These are phyloP conservation scores for Solanum sitiens DNA, from an alignment of 257 asterid genomes.

Conservation along the genomic window DNA sequence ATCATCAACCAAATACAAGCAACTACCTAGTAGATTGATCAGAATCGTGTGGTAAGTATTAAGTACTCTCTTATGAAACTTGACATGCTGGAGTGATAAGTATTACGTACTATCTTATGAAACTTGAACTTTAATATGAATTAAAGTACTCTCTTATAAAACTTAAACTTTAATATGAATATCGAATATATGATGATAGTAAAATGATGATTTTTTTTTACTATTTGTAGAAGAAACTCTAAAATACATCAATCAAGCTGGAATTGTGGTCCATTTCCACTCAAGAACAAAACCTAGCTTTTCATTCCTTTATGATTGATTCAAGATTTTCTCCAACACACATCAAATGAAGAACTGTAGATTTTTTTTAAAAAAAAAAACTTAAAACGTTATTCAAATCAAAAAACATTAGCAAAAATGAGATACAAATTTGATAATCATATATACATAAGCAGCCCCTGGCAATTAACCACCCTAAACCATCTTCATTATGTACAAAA, in stretches of 20 bases:
- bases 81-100: too few relatives aligned
- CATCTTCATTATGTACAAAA: background rate
- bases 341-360: background rate
- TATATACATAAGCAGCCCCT: background rate
- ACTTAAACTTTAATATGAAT: too few relatives aligned
- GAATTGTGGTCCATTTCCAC: background rate
- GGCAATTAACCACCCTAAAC: background rate
- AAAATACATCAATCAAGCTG: background rate
- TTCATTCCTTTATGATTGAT: background rate
- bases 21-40: background rate
- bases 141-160: too few relatives aligned
- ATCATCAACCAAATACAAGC: background rate
- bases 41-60: too few relatives aligned
- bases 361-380: background rate
- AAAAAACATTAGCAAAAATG: background rate
- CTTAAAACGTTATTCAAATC: background rate
- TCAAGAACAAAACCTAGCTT: background rate
- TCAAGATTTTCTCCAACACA: background rate
- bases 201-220: background rate
- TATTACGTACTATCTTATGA: too few relatives aligned
- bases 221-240: background rate
- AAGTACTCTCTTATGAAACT: too few relatives aligned
- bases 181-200: fast-evolving
- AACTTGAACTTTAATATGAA: too few relatives aligned
- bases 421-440: background rate